Evolutionary conservation across 352 stramenopile species (phyloP), one percentile per base, ranked within the genome.

Genomic region (Phytophthora kernoviae): DNA sequence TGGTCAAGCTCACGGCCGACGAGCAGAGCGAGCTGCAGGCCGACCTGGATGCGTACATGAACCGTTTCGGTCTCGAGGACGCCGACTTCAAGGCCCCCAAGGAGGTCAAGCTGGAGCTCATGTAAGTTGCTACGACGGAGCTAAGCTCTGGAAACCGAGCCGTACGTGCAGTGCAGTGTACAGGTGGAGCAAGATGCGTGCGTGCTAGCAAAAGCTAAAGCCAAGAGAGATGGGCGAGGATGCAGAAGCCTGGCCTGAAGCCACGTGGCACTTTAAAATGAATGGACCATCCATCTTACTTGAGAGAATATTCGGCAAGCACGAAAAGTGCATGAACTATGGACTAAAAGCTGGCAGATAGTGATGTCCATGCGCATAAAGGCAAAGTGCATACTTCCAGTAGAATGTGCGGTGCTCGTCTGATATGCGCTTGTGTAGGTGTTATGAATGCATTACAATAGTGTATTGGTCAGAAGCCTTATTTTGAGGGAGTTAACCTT

Each of bases 11-110:
- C 55, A 69, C 86, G 62, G 73, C 54, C 12, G 86, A 75, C 26
- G 86, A 94, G 63, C 86, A 94, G 67, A 86, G 74, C 65, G 83
- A 92, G 60, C 72, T 94, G 24, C 84, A 94, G 81, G 82, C 79
- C 37, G 85, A 92, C 56, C 62, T 94, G 24, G 83, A 94, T 56
- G 81, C 85, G 20, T 94, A 93, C 81, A 90, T 92, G 79, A 93
- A 93, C 72, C 84, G 84, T 56, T 90, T 91, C 68, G 81, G 79
- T 62, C 68, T 94, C 56, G 82, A 93, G 58, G 70, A 84, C 44
- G 85, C 80, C 44, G 77, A 87, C 54, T 86, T 94, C 60, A 91
- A 88, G 83, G 83, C 85, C 46, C 68, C 80, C 32, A 92, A 83
- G 65, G 85, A 94, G 70, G 77, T 93, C 68, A 94, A 93, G 81